Conservation (phyloP, 2,329 filamentous ascomycete genomes). For the Fonsecaea pugnacius region DNA sequence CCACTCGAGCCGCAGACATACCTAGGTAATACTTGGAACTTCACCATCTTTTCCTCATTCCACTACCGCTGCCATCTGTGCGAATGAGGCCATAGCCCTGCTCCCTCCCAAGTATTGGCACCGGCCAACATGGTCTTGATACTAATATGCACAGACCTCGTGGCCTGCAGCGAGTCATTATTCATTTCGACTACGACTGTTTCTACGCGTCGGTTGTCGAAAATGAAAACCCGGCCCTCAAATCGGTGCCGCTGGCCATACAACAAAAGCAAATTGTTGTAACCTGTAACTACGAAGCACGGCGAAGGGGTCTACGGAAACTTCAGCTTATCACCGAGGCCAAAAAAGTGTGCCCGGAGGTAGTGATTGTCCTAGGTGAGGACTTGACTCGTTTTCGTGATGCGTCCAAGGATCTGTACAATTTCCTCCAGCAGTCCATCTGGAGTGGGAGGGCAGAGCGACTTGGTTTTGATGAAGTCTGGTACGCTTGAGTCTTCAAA, state of each 20-base stretch:
- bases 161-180: conserved; percentile 61
- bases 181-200: conserved; percentile 76
- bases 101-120: background rate
- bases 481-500: conserved; percentile 55
- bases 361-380: conserved; percentile 84
- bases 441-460: conserved; percentile 81
- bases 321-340: conserved; percentile 85
- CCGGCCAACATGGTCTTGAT: conserved; percentile 26
- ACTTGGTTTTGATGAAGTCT: conserved; percentile 86
- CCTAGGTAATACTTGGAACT: background rate
- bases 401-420: conserved; percentile 79
- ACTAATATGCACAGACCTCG: conserved; percentile 40
- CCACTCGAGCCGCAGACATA: background rate
- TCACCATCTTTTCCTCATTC: background rate
- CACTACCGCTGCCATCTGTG: background rate
- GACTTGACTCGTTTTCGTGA: conserved; percentile 84
- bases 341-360: conserved; percentile 76
- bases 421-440: conserved; percentile 71
- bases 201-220: conserved; percentile 95
- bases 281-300: conserved; percentile 92
- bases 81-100: background rate
- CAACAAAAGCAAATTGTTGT: conserved; percentile 93
- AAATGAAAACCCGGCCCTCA: conserved; percentile 74
- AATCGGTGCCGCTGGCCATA: conserved; percentile 74
- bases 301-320: conserved; percentile 69